Evolutionary conservation across 371 early-diverging fungal genomes (phyloP).

Genomic region (Mortierella polycephala): DNA sequence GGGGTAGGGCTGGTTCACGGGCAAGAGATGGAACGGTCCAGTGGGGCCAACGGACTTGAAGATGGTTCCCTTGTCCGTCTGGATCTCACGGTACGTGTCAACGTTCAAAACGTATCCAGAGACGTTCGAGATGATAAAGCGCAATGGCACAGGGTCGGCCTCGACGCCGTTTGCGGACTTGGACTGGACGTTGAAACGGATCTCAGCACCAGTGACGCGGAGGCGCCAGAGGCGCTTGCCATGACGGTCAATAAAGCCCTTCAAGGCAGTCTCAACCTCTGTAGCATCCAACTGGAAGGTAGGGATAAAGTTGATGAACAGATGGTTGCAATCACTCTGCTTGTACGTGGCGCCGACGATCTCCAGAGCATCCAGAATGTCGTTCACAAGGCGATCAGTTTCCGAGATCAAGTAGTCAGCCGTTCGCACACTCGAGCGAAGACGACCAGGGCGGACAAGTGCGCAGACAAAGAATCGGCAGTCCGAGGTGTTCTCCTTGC

Average conservation of each 20-base stretch:
- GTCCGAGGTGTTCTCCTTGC: slow-evolving; percentile 94
- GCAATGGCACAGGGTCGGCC: slow-evolving; percentile 81
- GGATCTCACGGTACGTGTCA: slow-evolving; percentile 92
- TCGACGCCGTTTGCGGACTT: slow-evolving; percentile 60
- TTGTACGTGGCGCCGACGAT: slow-evolving; percentile 88
- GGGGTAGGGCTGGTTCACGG: slow-evolving; percentile 86
- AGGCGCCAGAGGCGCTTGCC: slow-evolving; percentile 95
- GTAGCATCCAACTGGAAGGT: slow-evolving; percentile 90
- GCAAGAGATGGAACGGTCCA: slow-evolving; percentile 87
- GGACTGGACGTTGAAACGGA: slow-evolving; percentile 90
- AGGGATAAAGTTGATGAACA: slow-evolving; percentile 97
- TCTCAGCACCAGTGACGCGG: slow-evolving; percentile 94
- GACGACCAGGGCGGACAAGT: slow-evolving; percentile 92
- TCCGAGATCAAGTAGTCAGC: slow-evolving; percentile 95
- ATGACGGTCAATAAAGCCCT: slow-evolving; percentile 92
- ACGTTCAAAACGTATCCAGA: slow-evolving; percentile 93
- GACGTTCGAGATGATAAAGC: slow-evolving; percentile 91
- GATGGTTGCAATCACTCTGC: slow-evolving; percentile 97
- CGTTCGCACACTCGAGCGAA: slow-evolving; percentile 82
- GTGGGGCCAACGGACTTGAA: slow-evolving; percentile 81
- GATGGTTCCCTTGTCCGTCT: slow-evolving; percentile 75
- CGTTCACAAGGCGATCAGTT: slow-evolving; percentile 90
- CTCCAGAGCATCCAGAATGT: slow-evolving; percentile 95
- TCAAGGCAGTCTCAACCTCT: slow-evolving; percentile 86
- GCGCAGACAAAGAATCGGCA: slow-evolving; percentile 97